Conservation (phyloP, 192 early-diverging fungal species). For the Lunasporangiospora selenospora region DNA sequence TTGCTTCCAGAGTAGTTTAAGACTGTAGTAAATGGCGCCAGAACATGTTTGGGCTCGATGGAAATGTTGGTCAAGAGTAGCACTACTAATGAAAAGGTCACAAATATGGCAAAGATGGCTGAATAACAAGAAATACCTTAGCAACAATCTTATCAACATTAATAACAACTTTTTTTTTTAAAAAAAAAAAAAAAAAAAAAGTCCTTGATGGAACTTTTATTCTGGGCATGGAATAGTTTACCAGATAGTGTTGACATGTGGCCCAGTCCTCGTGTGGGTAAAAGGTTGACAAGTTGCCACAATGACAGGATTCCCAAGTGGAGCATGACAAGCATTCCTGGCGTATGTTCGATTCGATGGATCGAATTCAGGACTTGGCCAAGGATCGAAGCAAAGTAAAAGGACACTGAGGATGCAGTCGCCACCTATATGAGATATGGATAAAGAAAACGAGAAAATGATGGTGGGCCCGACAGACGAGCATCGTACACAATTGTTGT, state of each 20-base stretch:
- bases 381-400: slow-evolving; percentile 30
- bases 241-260: slow-evolving; percentile 21
- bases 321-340: slow-evolving; percentile 33
- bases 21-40: slow-evolving; percentile 39
- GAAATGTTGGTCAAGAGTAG: too few species aligned
- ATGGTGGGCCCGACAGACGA: too few species aligned
- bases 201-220: too few species aligned
- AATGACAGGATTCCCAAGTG: slow-evolving; percentile 23
- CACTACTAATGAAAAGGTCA: slow-evolving; percentile 10
- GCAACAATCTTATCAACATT: too few species aligned
- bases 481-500: too few species aligned
- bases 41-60: too few species aligned
- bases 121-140: too few species aligned
- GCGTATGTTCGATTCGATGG: slow-evolving; percentile 6
- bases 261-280: slow-evolving; percentile 17
- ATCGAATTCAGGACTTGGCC: slow-evolving; percentile 22
- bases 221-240: background rate
- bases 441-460: too few species aligned
- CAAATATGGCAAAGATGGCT: slow-evolving; percentile 19
- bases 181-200: background rate
- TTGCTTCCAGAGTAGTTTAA: slow-evolving; percentile 41
- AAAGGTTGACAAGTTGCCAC: slow-evolving; percentile 29
- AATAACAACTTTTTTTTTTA: background rate
- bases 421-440: slow-evolving; percentile 11
- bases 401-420: slow-evolving; percentile 26